These are phyloP conservation scores for Tieghemiomyces parasiticus DNA, from an alignment of 192 early-diverging fungal species.

Conservation along the genomic window DNA sequence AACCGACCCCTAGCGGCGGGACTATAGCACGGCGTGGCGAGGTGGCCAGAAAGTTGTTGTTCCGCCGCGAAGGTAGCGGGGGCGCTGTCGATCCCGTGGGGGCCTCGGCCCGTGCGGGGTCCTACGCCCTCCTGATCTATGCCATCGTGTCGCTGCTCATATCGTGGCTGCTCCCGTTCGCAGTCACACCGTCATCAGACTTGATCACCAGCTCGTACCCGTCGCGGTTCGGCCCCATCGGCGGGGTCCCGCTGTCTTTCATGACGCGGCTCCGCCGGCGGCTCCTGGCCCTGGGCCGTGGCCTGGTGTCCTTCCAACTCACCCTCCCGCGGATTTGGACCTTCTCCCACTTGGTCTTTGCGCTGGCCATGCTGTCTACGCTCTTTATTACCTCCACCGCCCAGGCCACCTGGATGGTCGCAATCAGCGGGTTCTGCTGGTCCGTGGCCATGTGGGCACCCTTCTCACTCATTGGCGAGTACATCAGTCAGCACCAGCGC, in stretches of 20 bases:
- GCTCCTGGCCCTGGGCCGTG: too few relatives aligned
- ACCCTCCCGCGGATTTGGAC: slow-evolving; percentile 49
- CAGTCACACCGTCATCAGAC: slow-evolving; percentile 9
- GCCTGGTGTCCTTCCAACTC: slow-evolving; percentile 9
- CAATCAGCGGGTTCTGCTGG: slow-evolving; percentile 70
- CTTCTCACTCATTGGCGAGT: slow-evolving; percentile 76
- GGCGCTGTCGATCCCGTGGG: slow-evolving; percentile 20
- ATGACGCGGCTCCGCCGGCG: too few relatives aligned
- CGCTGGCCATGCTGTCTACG: slow-evolving; percentile 50
- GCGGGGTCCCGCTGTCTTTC: neutral
- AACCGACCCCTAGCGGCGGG: too few relatives aligned
- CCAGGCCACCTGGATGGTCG: slow-evolving; percentile 50
- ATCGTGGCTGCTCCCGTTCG: slow-evolving; percentile 20
- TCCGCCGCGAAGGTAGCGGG: slow-evolving; percentile 15
- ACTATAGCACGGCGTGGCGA: too few relatives aligned
- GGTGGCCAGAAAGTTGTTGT: slow-evolving; percentile 13
- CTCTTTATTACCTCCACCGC: slow-evolving; percentile 33
- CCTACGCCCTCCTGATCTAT: slow-evolving; percentile 67
- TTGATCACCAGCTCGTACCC: too few relatives aligned
- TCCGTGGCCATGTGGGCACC: slow-evolving; percentile 83
- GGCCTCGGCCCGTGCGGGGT: slow-evolving; percentile 59
- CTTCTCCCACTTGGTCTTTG: slow-evolving; percentile 47
- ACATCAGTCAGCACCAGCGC: slow-evolving; percentile 23
- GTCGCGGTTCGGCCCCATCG: too few relatives aligned
- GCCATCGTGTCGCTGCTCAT: slow-evolving; percentile 51